Percentiles rank a stretch among this genome's conserved stretches.
Conservation (phyloP, 2,329 filamentous ascomycete genomes). For the Aspergillus thermomutatus region DNA sequence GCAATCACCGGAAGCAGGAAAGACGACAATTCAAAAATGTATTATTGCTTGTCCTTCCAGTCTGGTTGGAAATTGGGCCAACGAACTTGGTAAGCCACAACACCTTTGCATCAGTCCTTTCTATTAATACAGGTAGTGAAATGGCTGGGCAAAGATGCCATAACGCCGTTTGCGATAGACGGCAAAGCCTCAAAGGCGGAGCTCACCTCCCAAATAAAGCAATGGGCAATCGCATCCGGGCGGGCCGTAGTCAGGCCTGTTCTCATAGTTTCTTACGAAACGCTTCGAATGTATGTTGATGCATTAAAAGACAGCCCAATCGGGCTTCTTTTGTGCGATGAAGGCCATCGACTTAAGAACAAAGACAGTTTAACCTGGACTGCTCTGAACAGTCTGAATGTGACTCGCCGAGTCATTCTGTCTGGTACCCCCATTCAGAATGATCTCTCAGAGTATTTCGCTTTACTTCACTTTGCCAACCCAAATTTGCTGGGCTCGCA, state of each 20-base stretch:
- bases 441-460: conserved; percentile 96
- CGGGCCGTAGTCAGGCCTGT: conserved; percentile 85
- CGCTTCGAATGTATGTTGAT: conserved; percentile 83
- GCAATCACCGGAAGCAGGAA: conserved; percentile 93
- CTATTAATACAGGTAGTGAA: conserved; percentile 55
- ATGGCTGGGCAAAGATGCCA: conserved; percentile 89
- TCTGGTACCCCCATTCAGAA: conserved; percentile 98
- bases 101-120: neutral
- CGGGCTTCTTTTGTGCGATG: conserved; percentile 89
- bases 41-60: conserved; percentile 96
- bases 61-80: conserved; percentile 96
- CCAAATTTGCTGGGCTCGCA: conserved; percentile 85
- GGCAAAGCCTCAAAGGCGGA: conserved; percentile 96
- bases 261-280: conserved; percentile 97
- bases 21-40: conserved; percentile 88
- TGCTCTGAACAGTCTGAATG: conserved; percentile 84
- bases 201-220: conserved; percentile 80
- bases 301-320: conserved; percentile 88
- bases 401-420: conserved; percentile 85
- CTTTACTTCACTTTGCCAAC: conserved; percentile 93
- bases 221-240: conserved; percentile 93
- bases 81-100: conserved; percentile 62
- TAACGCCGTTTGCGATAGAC: conserved; percentile 92
- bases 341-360: conserved; percentile 95
- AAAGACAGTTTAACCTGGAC: conserved; percentile 94